These are phyloP conservation scores for Trametes elegans DNA, from an alignment of 768 basidiomycete genomes.

Conservation along the genomic window DNA sequence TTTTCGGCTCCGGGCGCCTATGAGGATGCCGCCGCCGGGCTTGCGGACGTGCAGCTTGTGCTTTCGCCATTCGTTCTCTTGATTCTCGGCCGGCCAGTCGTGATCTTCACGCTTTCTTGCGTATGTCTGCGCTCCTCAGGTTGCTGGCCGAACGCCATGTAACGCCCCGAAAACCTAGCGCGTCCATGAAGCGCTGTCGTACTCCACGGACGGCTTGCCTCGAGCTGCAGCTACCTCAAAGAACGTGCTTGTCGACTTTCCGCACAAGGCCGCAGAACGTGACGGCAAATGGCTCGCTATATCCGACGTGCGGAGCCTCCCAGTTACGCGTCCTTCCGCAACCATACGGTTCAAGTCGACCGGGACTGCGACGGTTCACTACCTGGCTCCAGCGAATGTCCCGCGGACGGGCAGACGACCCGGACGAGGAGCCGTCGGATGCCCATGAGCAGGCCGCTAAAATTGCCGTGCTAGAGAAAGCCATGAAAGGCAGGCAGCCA, in stretches of 20 bases:
- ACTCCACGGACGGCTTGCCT: neutral
- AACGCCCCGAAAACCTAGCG: neutral
- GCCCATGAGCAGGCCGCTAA: conserved; percentile 68
- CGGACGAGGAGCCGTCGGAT: conserved; percentile 24
- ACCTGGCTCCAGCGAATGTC: conserved; percentile 32
- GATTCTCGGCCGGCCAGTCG: conserved; percentile 1
- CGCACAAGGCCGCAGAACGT: neutral
- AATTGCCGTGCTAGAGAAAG: conserved; percentile 75
- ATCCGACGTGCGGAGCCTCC: neutral
- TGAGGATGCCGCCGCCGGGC: neutral
- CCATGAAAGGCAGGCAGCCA: conserved; percentile 84
- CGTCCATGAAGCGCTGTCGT: neutral
- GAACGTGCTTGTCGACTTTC: conserved; percentile 13
- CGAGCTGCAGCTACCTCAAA: conserved; percentile 9
- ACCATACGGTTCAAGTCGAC: neutral
- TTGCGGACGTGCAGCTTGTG: neutral
- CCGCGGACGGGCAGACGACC: conserved; percentile 16
- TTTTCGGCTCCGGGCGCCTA: neutral
- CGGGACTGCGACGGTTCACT: conserved; percentile 5
- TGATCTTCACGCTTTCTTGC: conserved; percentile 9
- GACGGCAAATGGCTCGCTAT: neutral
- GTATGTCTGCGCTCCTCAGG: conserved; percentile 19
- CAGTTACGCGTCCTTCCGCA: neutral
- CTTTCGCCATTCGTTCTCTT: neutral
- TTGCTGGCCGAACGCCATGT: conserved; percentile 20